Evolutionary conservation across 164 flowering plant genomes (phyloP).

Genomic region (Magnolia officinalis): DNA sequence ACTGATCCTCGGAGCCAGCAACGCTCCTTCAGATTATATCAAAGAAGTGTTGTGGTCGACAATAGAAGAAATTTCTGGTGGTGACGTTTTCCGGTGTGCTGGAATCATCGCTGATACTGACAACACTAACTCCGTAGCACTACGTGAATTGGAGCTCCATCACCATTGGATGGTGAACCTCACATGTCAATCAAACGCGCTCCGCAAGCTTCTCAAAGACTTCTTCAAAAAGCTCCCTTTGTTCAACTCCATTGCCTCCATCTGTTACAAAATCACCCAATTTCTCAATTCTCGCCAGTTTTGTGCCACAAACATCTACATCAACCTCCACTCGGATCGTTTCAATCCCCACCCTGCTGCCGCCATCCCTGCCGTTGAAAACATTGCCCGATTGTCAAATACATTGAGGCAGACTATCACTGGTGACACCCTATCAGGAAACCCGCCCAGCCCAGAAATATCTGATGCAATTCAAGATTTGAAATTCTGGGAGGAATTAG

Average conservation of each 20-base stretch:
- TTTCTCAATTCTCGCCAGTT: slow-evolving; percentile 11
- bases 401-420: slow-evolving; percentile 13
- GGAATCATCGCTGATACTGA: slow-evolving; percentile 24
- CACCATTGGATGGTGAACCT: slow-evolving; percentile 32
- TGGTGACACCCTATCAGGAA: background rate
- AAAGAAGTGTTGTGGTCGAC: slow-evolving; percentile 14
- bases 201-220: slow-evolving; percentile 20
- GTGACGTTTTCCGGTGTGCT: slow-evolving; percentile 17
- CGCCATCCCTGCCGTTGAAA: slow-evolving; percentile 19
- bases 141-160: slow-evolving; percentile 17
- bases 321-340: slow-evolving; percentile 10
- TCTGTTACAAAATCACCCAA: slow-evolving; percentile 18
- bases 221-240: slow-evolving; percentile 23
- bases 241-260: slow-evolving; percentile 16
- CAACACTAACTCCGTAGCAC: slow-evolving; percentile 8
- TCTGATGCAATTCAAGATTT: slow-evolving; percentile 17
- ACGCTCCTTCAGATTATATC: slow-evolving; percentile 10
- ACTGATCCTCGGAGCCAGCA: slow-evolving; percentile 10
- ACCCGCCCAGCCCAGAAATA: slow-evolving; percentile 18
- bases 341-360: slow-evolving; percentile 8
- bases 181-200: slow-evolving; percentile 21
- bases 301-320: slow-evolving; percentile 9
- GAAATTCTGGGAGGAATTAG: slow-evolving; percentile 22
- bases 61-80: slow-evolving; percentile 8
- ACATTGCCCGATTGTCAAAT: slow-evolving; percentile 10